Evolutionary conservation across 2,329 filamentous ascomycete genomes (phyloP).

Genomic region (Raffaelea ambrosiae): DNA sequence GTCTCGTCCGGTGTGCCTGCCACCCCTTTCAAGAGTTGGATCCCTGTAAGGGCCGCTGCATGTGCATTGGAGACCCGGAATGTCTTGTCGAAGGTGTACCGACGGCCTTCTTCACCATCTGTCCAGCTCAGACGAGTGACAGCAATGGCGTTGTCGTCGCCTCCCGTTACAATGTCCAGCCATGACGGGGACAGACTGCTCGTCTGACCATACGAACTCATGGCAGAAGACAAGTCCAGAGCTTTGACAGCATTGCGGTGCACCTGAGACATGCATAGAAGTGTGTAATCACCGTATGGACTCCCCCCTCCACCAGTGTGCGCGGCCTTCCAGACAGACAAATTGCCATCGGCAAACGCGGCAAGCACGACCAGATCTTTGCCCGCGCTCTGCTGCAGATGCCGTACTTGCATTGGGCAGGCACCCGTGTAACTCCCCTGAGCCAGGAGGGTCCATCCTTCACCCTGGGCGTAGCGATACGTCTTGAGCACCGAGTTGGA

Average conservation of each 20-base stretch:
- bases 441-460: slow-evolving; percentile 41
- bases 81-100: slow-evolving; percentile 16
- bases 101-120: neutral
- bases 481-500: slow-evolving; percentile 74
- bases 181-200: slow-evolving; percentile 9
- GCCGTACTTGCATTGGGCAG: slow-evolving; percentile 61
- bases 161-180: slow-evolving; percentile 61
- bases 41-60: slow-evolving; percentile 60
- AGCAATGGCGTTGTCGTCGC: slow-evolving; percentile 79
- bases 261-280: slow-evolving; percentile 11
- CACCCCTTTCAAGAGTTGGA: slow-evolving; percentile 28
- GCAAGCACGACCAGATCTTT: slow-evolving; percentile 44
- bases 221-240: slow-evolving; percentile 32
- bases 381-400: slow-evolving; percentile 24
- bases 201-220: too few relatives aligned
- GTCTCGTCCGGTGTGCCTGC: too few relatives aligned
- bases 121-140: slow-evolving; percentile 35
- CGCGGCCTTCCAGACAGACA: slow-evolving; percentile 48
- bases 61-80: slow-evolving; percentile 49
- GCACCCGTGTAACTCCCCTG: slow-evolving; percentile 57
- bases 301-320: neutral
- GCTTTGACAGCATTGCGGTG: slow-evolving; percentile 80
- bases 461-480: slow-evolving; percentile 36
- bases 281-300: slow-evolving; percentile 12
- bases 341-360: slow-evolving; percentile 71